These are phyloP conservation scores for Acer saccharum DNA, from an alignment of 345 rosid species.

Conservation along the genomic window DNA sequence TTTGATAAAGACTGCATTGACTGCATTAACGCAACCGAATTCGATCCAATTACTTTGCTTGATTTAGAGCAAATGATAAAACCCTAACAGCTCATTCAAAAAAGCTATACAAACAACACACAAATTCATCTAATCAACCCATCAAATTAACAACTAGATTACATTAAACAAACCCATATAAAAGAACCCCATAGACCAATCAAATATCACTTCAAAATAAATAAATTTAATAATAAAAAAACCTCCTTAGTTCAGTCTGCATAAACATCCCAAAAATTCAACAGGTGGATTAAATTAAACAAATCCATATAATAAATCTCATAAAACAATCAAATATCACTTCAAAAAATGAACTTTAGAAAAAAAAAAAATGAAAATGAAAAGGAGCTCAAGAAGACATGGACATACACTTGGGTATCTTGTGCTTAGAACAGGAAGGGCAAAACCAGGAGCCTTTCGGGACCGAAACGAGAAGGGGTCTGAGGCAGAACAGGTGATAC, in stretches of 20 bases:
- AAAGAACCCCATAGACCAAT: slow-evolving; percentile 21
- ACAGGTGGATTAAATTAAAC: background rate
- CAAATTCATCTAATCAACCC: background rate
- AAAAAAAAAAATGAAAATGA: background rate
- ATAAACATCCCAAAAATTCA: background rate
- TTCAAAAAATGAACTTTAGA: background rate
- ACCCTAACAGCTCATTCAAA: background rate
- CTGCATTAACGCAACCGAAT: too few species aligned
- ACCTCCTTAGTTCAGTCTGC: background rate
- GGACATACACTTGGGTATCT: slow-evolving; percentile 64
- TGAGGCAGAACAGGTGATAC: slow-evolving; percentile 78
- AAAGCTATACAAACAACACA: background rate
- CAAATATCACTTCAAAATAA: slow-evolving; percentile 3
- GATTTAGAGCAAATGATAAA: background rate
- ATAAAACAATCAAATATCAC: slow-evolving; percentile 15
- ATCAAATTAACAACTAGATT: too few species aligned
- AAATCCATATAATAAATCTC: slow-evolving; percentile 16
- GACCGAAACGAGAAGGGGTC: slow-evolving; percentile 81
- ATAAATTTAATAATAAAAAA: background rate
- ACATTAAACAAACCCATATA: background rate
- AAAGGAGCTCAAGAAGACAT: background rate
- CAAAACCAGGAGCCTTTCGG: slow-evolving; percentile 93
- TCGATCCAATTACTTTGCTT: too few species aligned
- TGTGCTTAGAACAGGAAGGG: slow-evolving; percentile 54
- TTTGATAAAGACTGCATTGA: too few species aligned